These are phyloP conservation scores for Xylona heveae DNA, from an alignment of 495 filamentous ascomycete genomes.

Conservation along the genomic window DNA sequence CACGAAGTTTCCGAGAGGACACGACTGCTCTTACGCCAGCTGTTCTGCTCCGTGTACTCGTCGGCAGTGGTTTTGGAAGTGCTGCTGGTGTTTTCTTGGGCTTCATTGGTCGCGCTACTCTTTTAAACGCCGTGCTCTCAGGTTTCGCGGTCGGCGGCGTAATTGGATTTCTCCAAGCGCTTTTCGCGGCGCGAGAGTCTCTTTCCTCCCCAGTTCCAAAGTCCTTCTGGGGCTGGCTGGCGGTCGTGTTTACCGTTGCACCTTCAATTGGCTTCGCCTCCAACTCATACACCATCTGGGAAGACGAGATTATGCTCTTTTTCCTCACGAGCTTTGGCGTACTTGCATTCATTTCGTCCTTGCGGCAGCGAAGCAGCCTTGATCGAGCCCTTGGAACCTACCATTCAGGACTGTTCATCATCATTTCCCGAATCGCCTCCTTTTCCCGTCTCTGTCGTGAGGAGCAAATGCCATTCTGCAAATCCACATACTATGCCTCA, in stretches of 20 bases:
- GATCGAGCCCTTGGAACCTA: slow-evolving; percentile 57
- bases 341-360: slow-evolving; percentile 45
- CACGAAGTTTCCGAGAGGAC: slow-evolving; percentile 32
- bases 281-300: slow-evolving; percentile 98
- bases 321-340: slow-evolving; percentile 78
- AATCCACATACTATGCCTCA: slow-evolving; percentile 87
- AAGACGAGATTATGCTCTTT: slow-evolving; percentile 85
- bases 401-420: slow-evolving; percentile 65
- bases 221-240: slow-evolving; percentile 75
- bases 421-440: slow-evolving; percentile 63
- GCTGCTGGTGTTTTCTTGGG: slow-evolving; percentile 10
- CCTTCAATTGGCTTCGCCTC: slow-evolving; percentile 85
- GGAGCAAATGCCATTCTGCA: slow-evolving; percentile 94
- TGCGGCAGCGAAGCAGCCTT: slow-evolving; percentile 34
- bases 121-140: slow-evolving; percentile 1
- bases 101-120: not conserved
- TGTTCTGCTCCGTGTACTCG: slow-evolving; percentile 22
- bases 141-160: slow-evolving; percentile 22
- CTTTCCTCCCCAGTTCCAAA: slow-evolving; percentile 42
- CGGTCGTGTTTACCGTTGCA: slow-evolving; percentile 54
- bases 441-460: slow-evolving; percentile 89
- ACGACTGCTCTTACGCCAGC: slow-evolving; percentile 27
- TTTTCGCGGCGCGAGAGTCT: slow-evolving; percentile 16
- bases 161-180: slow-evolving; percentile 12
- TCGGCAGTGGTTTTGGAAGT: slow-evolving; percentile 14